These are phyloP conservation scores for Paecilomyces sp. DNA, from an alignment of 2,329 filamentous ascomycete species.

Conservation along the genomic window DNA sequence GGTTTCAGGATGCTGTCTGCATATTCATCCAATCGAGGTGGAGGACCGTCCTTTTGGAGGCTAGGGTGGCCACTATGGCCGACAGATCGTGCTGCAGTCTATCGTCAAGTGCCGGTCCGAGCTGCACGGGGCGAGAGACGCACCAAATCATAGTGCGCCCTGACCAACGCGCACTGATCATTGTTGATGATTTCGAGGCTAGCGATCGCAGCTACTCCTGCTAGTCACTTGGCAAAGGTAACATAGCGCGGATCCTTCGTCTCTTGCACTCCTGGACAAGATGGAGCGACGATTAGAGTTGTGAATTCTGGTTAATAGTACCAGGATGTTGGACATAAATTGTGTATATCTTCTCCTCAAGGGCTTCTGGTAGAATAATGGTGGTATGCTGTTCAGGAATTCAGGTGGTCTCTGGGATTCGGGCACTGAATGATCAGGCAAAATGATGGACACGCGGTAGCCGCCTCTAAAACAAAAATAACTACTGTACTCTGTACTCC, in stretches of 20 bases:
- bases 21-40: background rate
- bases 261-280: background rate
- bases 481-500: background rate
- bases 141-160: background rate
- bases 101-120: background rate
- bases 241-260: background rate
- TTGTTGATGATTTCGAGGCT: background rate
- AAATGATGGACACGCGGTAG: background rate
- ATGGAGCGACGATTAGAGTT: background rate
- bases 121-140: background rate
- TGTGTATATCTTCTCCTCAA: no score
- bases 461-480: background rate
- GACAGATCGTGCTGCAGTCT: background rate
- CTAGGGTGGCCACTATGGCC: background rate
- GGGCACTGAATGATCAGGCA: background rate
- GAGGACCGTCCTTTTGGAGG: background rate
- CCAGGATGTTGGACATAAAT: background rate
- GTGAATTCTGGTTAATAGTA: background rate
- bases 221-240: background rate
- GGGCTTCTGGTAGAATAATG: no score
- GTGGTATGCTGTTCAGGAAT: background rate
- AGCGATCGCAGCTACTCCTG: background rate
- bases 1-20: background rate
- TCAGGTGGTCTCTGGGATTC: background rate
- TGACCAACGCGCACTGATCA: background rate